These are phyloP conservation scores for Neltuma alba DNA, from an alignment of 306 rosid genomes.

Conservation along the genomic window DNA sequence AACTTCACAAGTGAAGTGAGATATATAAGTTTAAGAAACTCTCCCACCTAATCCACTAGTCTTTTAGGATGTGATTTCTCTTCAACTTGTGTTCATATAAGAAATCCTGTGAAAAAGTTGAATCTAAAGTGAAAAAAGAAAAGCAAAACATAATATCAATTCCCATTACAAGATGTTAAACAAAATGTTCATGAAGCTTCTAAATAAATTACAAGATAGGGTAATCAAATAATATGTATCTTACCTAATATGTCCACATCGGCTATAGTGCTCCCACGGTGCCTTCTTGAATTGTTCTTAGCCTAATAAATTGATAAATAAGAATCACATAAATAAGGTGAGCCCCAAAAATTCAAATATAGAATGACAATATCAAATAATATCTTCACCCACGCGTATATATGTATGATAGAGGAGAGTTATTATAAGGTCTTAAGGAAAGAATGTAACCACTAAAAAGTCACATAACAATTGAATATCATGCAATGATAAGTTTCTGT, in stretches of 20 bases:
- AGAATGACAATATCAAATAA: background rate
- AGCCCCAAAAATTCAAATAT: background rate
- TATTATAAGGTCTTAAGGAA: too few species aligned
- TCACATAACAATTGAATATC: too few species aligned
- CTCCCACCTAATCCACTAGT: too few species aligned
- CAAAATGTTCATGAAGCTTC: background rate
- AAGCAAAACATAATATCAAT: background rate
- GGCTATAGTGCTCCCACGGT: constrained; percentile 42
- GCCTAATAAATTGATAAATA: constrained; percentile 50
- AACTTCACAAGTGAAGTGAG: background rate
- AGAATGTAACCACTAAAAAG: too few species aligned
- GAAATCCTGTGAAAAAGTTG: too few species aligned
- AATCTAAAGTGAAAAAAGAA: background rate
- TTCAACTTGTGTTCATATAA: too few species aligned
- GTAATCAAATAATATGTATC: background rate
- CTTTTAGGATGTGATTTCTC: too few species aligned
- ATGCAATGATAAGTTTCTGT: too few species aligned
- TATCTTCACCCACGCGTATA: too few species aligned
- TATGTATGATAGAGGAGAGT: too few species aligned
- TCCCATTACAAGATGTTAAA: background rate
- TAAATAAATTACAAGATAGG: background rate
- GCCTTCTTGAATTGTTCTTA: constrained; percentile 61
- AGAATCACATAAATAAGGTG: background rate
- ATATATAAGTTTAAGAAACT: too few species aligned
- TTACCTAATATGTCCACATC: constrained; percentile 59